Percentiles rank a stretch among this genome's conserved stretches.
Conservation (phyloP, 352 stramenopile genomes). For the Phytophthora lateralis region DNA sequence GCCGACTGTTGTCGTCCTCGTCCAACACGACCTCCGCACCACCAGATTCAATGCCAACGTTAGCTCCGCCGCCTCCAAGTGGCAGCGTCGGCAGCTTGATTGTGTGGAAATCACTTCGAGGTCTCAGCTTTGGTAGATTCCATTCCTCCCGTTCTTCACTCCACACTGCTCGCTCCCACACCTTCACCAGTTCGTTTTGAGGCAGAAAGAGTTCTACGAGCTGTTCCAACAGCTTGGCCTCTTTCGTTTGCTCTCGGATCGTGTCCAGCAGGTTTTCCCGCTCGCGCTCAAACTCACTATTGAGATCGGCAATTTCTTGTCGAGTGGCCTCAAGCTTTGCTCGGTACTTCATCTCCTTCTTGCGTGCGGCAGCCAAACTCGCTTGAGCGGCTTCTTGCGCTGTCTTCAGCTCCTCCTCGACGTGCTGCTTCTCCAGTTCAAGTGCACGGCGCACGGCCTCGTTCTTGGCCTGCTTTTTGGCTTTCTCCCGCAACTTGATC, state of each 20-base stretch:
- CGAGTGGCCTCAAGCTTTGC: conserved; percentile 76
- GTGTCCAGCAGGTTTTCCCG: conserved; percentile 86
- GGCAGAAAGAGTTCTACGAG: conserved; percentile 86
- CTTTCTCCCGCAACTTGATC: conserved; percentile 81
- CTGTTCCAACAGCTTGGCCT: conserved; percentile 88
- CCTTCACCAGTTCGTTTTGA: conserved; percentile 86
- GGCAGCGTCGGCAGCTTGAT: conserved; percentile 69
- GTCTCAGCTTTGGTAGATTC: conserved; percentile 75
- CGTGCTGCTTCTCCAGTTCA: conserved; percentile 71
- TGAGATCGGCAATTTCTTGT: conserved; percentile 85
- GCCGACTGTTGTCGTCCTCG: conserved; percentile 45
- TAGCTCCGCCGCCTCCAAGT: conserved; percentile 25
- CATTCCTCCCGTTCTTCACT: conserved; percentile 83
- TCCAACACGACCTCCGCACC: conserved; percentile 66
- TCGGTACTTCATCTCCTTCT: conserved; percentile 72
- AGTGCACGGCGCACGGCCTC: conserved; percentile 62
- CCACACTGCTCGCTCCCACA: conserved; percentile 89
- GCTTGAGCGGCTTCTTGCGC: conserved; percentile 71
- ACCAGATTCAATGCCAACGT: conserved; percentile 43
- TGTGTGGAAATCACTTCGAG: conserved; percentile 81
- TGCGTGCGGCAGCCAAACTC: conserved; percentile 54
- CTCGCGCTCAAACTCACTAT: conserved; percentile 86
- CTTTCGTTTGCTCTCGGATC: conserved; percentile 90
- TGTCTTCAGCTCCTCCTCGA: conserved; percentile 76
- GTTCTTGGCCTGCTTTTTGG: conserved; percentile 68